Percentiles rank a stretch among this genome's conserved stretches.
phyloP scores from a whole-genome alignment of 345 rosid species.

The Sonneratia caseolaris region DNA sequence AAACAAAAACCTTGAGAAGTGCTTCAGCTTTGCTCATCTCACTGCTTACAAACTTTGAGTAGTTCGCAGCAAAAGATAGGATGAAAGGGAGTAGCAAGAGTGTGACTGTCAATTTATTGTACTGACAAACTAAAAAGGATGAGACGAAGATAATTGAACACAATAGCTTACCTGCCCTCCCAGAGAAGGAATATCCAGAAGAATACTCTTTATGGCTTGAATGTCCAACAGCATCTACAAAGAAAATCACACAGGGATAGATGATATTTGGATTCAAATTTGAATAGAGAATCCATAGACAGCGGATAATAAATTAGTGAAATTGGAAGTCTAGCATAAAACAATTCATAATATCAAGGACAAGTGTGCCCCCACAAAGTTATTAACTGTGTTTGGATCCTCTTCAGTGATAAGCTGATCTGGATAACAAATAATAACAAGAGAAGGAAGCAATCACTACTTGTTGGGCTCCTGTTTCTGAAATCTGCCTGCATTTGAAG shows the following conservation, averaged over 20 bases:
- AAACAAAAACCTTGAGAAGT: constrained; percentile 61
- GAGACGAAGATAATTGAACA: neutral
- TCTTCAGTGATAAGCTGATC: neutral
- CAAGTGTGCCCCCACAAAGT: neutral
- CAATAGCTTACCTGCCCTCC: constrained; percentile 66
- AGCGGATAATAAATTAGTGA: neutral
- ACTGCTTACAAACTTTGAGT: constrained; percentile 89
- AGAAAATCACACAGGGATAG: neutral
- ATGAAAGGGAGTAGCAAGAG: neutral
- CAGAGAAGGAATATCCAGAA: constrained; percentile 87
- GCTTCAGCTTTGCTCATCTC: constrained; percentile 99
- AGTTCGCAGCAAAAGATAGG: constrained; percentile 49
- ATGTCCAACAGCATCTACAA: constrained; percentile 94
- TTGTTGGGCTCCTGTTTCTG: constrained; percentile 99
- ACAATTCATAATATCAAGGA: neutral
- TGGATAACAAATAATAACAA: neutral
- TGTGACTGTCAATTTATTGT: neutral
- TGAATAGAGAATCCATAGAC: neutral
- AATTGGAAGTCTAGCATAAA: neutral
- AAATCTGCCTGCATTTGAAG: constrained; percentile 92
- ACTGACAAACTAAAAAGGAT: neutral
- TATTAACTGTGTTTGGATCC: neutral
- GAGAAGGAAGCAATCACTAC: constrained; percentile 23
- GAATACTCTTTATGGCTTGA: constrained; percentile 95
- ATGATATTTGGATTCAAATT: neutral